phyloP scores from a whole-genome alignment of 768 basidiomycete species.

The Suillus occidentalis region DNA sequence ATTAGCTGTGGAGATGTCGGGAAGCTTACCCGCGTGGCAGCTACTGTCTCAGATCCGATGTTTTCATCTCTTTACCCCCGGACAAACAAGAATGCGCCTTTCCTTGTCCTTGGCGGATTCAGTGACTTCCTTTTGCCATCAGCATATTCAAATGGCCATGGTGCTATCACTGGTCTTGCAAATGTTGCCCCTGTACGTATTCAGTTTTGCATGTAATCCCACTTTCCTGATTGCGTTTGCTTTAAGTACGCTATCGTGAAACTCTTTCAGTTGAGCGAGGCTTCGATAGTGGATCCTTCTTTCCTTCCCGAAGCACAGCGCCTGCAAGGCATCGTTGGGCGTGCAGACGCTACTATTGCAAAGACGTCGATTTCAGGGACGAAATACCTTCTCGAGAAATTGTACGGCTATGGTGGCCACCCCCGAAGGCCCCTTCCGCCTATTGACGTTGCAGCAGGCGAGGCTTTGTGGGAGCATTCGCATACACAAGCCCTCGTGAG shows the following conservation, averaged over 20 bases:
- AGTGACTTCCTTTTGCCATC: conserved; percentile 81
- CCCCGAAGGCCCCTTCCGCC: conserved; percentile 80
- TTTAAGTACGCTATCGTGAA: conserved; percentile 55
- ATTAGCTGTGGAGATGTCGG: conserved; percentile 87
- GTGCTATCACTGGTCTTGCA: conserved; percentile 87
- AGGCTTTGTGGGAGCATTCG: conserved; percentile 69
- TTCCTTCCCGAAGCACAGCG: conserved; percentile 67
- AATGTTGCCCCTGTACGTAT: conserved; percentile 73
- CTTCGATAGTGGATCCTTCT: conserved; percentile 52
- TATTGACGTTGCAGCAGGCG: conserved; percentile 52
- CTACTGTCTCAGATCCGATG: conserved; percentile 53
- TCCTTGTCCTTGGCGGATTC: conserved; percentile 86
- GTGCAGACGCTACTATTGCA: conserved; percentile 78
- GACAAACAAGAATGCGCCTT: conserved; percentile 63
- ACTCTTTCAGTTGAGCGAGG: conserved; percentile 62
- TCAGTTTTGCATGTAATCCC: conserved; percentile 5
- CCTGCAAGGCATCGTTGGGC: conserved; percentile 79
- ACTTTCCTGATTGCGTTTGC: conserved; percentile 5
- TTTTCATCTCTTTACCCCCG: conserved; percentile 67
- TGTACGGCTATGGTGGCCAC: conserved; percentile 78
- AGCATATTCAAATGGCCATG: conserved; percentile 71
- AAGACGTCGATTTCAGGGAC: conserved; percentile 78
- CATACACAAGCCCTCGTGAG: conserved; percentile 68
- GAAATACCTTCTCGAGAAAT: conserved; percentile 73
- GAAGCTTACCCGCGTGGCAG: conserved; percentile 83